Percentiles rank a stretch among this genome's conserved stretches.
phyloP scores from a whole-genome alignment of 106 monocot genomes.

The Phalaenopsis equestris region DNA sequence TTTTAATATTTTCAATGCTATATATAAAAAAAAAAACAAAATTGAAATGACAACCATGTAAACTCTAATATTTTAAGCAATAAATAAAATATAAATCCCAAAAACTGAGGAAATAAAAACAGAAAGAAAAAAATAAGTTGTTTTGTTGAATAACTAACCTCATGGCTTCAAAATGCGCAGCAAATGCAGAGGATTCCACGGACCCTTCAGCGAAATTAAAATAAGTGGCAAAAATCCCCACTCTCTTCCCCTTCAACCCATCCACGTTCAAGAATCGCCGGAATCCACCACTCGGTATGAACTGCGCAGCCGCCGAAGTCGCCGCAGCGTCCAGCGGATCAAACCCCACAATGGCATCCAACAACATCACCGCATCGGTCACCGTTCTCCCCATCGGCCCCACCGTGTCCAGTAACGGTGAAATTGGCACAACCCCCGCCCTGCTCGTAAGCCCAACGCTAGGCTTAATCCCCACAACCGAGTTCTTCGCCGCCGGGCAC shows the following conservation, averaged over 20 bases:
- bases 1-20: too few relatives aligned
- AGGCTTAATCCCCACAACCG: slow-evolving; percentile 4
- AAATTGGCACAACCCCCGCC: neutral
- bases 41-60: too few relatives aligned
- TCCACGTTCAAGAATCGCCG: slow-evolving; percentile 35
- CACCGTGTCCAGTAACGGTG: neutral
- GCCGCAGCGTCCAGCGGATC: slow-evolving; percentile 37
- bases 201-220: slow-evolving; percentile 29
- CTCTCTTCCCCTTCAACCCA: slow-evolving; percentile 56
- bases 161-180: slow-evolving; percentile 39
- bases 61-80: too few relatives aligned
- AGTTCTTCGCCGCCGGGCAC: slow-evolving; percentile 40
- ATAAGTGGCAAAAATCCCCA: slow-evolving; percentile 36
- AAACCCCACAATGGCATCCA: slow-evolving; percentile 55
- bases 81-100: too few relatives aligned
- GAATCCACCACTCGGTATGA: slow-evolving; percentile 51
- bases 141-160: slow-evolving; percentile 22
- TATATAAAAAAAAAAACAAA: too few relatives aligned
- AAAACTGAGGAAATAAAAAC: too few relatives aligned
- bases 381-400: slow-evolving; percentile 49
- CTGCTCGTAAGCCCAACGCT: neutral
- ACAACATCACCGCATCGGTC: slow-evolving; percentile 37
- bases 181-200: slow-evolving; percentile 10
- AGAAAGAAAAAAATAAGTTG: too few relatives aligned
- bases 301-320: slow-evolving; percentile 23